These are phyloP conservation scores for Vickermania ingenoplastis DNA, from an alignment of 208 protist species.

Conservation along the genomic window DNA sequence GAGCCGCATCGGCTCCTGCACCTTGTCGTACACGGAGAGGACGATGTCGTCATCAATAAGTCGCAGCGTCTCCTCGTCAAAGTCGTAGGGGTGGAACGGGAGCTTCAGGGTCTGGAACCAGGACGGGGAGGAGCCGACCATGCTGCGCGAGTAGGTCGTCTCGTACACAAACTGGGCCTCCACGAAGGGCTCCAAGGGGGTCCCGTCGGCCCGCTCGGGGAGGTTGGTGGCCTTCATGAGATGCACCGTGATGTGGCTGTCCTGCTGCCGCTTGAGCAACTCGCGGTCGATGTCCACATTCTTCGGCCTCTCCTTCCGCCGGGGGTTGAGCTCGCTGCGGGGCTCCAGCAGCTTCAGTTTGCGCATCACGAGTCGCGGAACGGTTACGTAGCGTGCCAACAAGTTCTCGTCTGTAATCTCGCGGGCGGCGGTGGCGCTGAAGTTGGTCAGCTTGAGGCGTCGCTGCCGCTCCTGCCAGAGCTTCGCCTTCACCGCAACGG, in stretches of 20 bases:
- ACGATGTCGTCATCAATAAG: slow-evolving; percentile 80
- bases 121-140: slow-evolving; percentile 51
- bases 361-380: slow-evolving; percentile 43
- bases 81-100: slow-evolving; percentile 69
- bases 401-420: slow-evolving; percentile 50
- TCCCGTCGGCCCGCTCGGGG: slow-evolving; percentile 50
- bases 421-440: slow-evolving; percentile 7
- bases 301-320: slow-evolving; percentile 50
- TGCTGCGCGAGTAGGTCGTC: slow-evolving; percentile 54
- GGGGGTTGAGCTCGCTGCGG: slow-evolving; percentile 67
- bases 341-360: slow-evolving; percentile 32
- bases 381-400: slow-evolving; percentile 39
- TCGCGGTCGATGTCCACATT: slow-evolving; percentile 59
- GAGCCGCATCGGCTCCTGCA: slow-evolving; percentile 52
- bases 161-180: slow-evolving; percentile 69
- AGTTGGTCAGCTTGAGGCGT: slow-evolving; percentile 22
- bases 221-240: slow-evolving; percentile 78
- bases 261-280: slow-evolving; percentile 29
- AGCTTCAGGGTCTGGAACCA: slow-evolving; percentile 81
- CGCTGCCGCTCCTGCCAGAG: slow-evolving; percentile 65
- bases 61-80: slow-evolving; percentile 74
- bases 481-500: slow-evolving; percentile 33
- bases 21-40: slow-evolving; percentile 74
- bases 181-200: slow-evolving; percentile 67
- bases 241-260: slow-evolving; percentile 65